Evolutionary conservation across 768 basidiomycete genomes (phyloP).

Genomic region (Clavulina sp.): DNA sequence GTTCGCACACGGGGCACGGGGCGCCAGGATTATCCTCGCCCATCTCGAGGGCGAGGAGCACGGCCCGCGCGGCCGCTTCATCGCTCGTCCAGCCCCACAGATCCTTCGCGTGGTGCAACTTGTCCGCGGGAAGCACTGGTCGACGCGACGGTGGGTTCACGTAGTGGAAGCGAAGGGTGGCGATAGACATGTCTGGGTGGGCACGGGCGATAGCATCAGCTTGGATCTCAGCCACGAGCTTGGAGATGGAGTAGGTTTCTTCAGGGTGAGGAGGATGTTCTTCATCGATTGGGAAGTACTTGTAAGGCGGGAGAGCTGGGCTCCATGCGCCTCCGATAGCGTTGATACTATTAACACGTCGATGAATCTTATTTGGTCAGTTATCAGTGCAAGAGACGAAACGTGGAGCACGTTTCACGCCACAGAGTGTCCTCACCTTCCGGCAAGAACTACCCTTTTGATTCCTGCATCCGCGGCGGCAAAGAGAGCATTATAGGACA

Average conservation of each 20-base stretch:
- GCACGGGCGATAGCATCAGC: constrained; percentile 5
- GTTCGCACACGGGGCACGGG: too few relatives aligned
- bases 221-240: constrained; percentile 10
- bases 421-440: constrained; percentile 5
- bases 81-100: constrained; percentile 9
- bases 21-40: too few relatives aligned
- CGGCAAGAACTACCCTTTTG: constrained; percentile 9
- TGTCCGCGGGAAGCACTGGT: neutral
- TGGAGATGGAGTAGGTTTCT: constrained; percentile 11
- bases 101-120: constrained; percentile 5
- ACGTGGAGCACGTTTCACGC: neutral
- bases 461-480: constrained; percentile 10
- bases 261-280: constrained; percentile 8
- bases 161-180: constrained; percentile 10
- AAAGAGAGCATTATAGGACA: constrained; percentile 9
- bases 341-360: constrained; percentile 8
- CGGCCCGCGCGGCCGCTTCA: constrained; percentile 8
- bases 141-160: constrained; percentile 1
- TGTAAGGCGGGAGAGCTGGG: constrained; percentile 2
- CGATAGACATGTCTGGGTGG: constrained; percentile 10
- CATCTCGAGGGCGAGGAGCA: constrained; percentile 8
- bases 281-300: constrained; percentile 12
- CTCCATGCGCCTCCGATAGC: constrained; percentile 10
- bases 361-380: neutral
- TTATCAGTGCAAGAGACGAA: neutral